These are phyloP conservation scores for Aspergillus egyptiacus DNA, from an alignment of 495 filamentous ascomycete genomes.

Conservation along the genomic window DNA sequence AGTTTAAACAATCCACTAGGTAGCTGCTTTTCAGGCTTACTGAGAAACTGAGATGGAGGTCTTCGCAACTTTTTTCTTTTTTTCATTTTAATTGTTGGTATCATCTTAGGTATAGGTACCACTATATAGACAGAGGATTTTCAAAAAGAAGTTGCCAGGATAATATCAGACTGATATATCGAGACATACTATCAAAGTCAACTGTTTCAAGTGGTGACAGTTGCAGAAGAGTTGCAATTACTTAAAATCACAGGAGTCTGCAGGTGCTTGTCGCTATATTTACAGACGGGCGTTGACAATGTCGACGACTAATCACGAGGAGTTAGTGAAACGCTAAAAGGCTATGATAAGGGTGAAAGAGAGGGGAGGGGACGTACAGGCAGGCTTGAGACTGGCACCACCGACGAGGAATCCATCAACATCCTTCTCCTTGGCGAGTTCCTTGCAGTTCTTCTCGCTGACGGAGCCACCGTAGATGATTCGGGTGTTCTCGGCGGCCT, in stretches of 20 bases:
- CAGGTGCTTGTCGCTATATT: too few relatives aligned
- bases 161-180: background rate
- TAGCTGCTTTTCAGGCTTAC: too few relatives aligned
- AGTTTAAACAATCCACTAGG: too few relatives aligned
- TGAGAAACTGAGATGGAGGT: too few relatives aligned
- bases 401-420: slow-evolving; percentile 98
- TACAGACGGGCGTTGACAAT: slow-evolving; percentile 58
- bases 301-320: slow-evolving; percentile 48
- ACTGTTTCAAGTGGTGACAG: background rate
- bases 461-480: slow-evolving; percentile 96
- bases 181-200: background rate
- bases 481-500: slow-evolving; percentile 70
- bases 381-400: slow-evolving; percentile 96
- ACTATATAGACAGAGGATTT: background rate
- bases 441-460: slow-evolving; percentile 95
- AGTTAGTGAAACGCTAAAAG: background rate
- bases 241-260: background rate
- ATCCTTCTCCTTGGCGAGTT: slow-evolving; percentile 83
- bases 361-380: slow-evolving; percentile 82
- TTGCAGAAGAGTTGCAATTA: background rate
- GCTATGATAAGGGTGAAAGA: background rate
- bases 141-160: background rate
- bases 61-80: background rate
- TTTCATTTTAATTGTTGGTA: background rate
- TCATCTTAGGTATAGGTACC: background rate